Evolutionary conservation across 306 rosid genomes (phyloP).

Genomic region (Delonix regia): DNA sequence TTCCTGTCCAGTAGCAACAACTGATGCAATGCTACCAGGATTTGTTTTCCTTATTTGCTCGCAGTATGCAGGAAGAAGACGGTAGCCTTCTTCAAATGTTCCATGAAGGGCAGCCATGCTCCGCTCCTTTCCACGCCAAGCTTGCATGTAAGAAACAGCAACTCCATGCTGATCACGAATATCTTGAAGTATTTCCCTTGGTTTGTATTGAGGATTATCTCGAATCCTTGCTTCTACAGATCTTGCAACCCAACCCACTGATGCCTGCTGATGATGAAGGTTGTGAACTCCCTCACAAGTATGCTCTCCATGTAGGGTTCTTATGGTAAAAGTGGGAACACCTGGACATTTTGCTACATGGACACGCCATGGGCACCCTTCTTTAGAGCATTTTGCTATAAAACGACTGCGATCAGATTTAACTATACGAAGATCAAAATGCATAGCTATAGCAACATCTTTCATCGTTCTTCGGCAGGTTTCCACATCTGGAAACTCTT

Average conservation of each 20-base stretch:
- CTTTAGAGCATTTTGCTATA: slow-evolving; percentile 98
- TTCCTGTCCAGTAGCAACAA: slow-evolving; percentile 92
- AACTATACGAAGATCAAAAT: slow-evolving; percentile 95
- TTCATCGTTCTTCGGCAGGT: slow-evolving; percentile 94
- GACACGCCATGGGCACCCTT: slow-evolving; percentile 99
- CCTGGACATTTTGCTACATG: slow-evolving; percentile 99
- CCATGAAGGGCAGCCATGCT: slow-evolving; percentile 99
- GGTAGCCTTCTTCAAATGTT: slow-evolving; percentile 95
- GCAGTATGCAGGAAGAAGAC: slow-evolving; percentile 89
- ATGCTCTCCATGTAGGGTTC: slow-evolving; percentile 91
- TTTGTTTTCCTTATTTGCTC: slow-evolving; percentile 89
- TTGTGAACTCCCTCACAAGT: slow-evolving; percentile 95
- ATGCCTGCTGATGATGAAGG: slow-evolving; percentile 99
- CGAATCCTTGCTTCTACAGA: slow-evolving; percentile 93
- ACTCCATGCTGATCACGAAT: slow-evolving; percentile 98
- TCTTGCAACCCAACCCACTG: slow-evolving; percentile 99
- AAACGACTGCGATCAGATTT: slow-evolving; percentile 98
- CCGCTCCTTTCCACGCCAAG: slow-evolving; percentile 99
- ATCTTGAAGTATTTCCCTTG: slow-evolving; percentile 93
- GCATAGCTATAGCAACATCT: slow-evolving; percentile 94
- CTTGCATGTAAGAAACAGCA: slow-evolving; percentile 99
- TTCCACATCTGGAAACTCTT: slow-evolving; percentile 97
- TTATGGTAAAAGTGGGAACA: slow-evolving; percentile 87
- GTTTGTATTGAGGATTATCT: slow-evolving; percentile 95
- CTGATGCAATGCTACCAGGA: slow-evolving; percentile 96